Evolutionary conservation across 257 asterid species (phyloP), one percentile per base, ranked within the genome.

Genomic region (Ocimum tenuiflorum): DNA sequence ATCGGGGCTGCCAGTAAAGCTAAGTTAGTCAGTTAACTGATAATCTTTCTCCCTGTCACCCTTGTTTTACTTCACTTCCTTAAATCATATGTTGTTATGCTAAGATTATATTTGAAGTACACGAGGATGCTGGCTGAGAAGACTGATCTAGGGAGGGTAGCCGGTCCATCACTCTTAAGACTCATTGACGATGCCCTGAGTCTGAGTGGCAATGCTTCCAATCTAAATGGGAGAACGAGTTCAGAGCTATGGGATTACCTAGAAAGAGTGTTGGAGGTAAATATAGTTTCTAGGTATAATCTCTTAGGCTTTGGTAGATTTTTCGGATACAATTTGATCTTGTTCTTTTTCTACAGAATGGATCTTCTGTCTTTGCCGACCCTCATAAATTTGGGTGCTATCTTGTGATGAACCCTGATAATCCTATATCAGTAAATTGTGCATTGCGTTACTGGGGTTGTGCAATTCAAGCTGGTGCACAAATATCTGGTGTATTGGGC

Each of bases 391-490:
- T 92, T 72, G 81, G 94, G 27, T 92, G 99, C 83, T 87, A 92
- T 73, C 53, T 92, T 35, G 85, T 89, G 79, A 77, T 84, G 86
- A 84, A 89, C 54, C 86, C 84, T 9, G 67, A 78, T 38, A 84
- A 73, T 78, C 82, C 82, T 8, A 8, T 77, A 4, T 92, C 97
- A 24, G 14, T 78, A 51, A 85, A 75, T 42, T 73, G 80, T 41
- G 96, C 91, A 59, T 72, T 79, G 60, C 94, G 97, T 11, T 81
- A 80, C 72, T 89, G 99, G 99, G 99, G 99, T 48, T 89, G 99
- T 68, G 83, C 82, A 18, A 83, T 92, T 75, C 97, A 92, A 85
- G 94, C 96, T 18, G 99, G 97, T 1, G 77, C 84, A 48, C 86
- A 77, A 64, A 60, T 89, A 78, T 89, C 96, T 1, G 99, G 96